Percentiles rank a stretch among this genome's conserved stretches.
These are phyloP conservation scores for Cladosporium halotolerans DNA, from an alignment of 2,329 filamentous ascomycete species.

Conservation along the genomic window DNA sequence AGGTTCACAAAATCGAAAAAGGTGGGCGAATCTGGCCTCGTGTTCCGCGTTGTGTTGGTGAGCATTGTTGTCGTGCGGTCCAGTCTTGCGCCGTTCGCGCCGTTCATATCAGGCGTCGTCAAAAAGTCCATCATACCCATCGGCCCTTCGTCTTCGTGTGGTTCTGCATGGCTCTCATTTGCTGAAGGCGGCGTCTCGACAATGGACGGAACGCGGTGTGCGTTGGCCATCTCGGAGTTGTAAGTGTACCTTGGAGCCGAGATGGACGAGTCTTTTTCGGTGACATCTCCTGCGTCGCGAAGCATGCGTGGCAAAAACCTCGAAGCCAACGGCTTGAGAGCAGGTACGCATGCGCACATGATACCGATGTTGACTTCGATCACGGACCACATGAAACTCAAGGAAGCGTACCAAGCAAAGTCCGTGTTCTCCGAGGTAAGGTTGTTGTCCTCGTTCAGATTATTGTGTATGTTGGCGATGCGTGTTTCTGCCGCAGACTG, in stretches of 20 bases:
- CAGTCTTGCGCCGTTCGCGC: constrained; percentile 19
- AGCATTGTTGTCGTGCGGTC: constrained; percentile 34
- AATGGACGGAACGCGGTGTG: constrained; percentile 24
- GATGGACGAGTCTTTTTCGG: constrained; percentile 20
- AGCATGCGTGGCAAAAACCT: constrained; percentile 53
- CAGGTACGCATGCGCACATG: constrained; percentile 86
- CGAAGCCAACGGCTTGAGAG: constrained; percentile 76
- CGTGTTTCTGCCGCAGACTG: constrained; percentile 59
- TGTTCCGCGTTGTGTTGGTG: constrained; percentile 34
- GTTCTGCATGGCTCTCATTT: constrained; percentile 1
- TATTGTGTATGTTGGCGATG: constrained; percentile 35
- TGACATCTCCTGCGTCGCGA: constrained; percentile 39
- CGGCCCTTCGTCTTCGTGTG: constrained; percentile 14
- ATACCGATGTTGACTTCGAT: constrained; percentile 89
- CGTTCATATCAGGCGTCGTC: constrained; percentile 40
- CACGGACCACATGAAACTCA: constrained; percentile 89
- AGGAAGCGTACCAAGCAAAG: constrained; percentile 65
- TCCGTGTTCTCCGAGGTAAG: constrained; percentile 36
- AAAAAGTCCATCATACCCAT: constrained; percentile 50
- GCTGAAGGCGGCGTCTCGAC: background rate
- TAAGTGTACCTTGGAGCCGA: constrained; percentile 5
- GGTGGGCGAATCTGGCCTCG: constrained; percentile 32
- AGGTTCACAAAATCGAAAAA: constrained; percentile 78
- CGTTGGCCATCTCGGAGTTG: constrained; percentile 17
- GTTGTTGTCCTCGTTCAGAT: constrained; percentile 20